Percentiles rank a stretch among this genome's conserved stretches.
Conservation (phyloP, 1,139 yeast species). For the Candida anutae region DNA sequence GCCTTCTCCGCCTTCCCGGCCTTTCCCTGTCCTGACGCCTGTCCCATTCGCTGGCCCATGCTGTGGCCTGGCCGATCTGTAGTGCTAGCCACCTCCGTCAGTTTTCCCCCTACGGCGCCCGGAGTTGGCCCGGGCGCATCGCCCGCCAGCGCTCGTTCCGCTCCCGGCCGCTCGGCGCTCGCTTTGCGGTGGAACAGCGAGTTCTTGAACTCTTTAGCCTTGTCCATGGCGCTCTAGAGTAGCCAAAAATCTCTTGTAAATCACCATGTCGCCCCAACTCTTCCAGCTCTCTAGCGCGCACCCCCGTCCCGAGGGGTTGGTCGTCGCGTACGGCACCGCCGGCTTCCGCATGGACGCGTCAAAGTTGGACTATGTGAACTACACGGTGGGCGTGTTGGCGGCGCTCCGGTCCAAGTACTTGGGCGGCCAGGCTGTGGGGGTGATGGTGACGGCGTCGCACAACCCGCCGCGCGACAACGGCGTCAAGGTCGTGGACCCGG, state of each 20-base stretch:
- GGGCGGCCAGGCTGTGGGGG: conserved; percentile 66
- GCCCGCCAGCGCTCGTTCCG: too few species aligned
- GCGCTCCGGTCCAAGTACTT: conserved; percentile 68
- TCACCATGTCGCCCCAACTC: too few species aligned
- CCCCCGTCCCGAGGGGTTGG: conserved; percentile 39
- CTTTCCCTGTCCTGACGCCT: background rate
- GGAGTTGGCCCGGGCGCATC: too few species aligned
- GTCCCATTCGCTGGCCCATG: background rate
- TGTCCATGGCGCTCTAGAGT: too few species aligned
- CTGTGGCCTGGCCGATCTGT: background rate
- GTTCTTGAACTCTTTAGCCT: too few species aligned
- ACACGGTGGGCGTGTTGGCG: conserved; percentile 78
- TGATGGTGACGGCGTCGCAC: conserved; percentile 96
- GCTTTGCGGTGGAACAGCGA: too few species aligned
- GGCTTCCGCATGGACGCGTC: conserved; percentile 83
- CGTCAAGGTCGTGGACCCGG: conserved; percentile 90
- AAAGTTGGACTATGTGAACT: conserved; percentile 73
- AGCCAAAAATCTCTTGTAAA: too few species aligned
- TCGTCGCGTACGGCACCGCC: conserved; percentile 83
- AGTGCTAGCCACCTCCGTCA: too few species aligned
- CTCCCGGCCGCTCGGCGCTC: too few species aligned
- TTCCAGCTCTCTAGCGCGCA: conserved; percentile 18
- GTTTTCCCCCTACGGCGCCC: too few species aligned
- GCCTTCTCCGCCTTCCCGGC: background rate
- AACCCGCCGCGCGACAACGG: conserved; percentile 95